These are phyloP conservation scores for Ramularia endophylla DNA, from an alignment of 2,329 filamentous ascomycete species.

Conservation along the genomic window DNA sequence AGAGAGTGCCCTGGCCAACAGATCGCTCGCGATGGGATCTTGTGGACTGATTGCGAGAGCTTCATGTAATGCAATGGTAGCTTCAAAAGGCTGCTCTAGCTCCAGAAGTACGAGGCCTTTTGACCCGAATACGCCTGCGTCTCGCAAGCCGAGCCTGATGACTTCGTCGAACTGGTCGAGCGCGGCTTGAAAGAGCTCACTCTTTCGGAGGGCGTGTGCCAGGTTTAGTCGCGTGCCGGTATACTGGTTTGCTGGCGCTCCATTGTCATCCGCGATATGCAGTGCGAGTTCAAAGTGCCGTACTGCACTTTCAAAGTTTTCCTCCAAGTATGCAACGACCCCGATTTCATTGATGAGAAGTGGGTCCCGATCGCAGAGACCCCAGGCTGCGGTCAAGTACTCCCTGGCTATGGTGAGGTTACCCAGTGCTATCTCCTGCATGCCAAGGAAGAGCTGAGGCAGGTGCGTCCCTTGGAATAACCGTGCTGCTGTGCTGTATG, in stretches of 20 bases:
- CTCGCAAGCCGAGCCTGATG: conserved; percentile 68
- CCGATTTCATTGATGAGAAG: conserved; percentile 93
- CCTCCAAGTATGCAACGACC: conserved; percentile 91
- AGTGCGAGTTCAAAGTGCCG: conserved; percentile 74
- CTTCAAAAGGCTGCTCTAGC: conserved; percentile 66
- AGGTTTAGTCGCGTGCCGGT: conserved; percentile 81
- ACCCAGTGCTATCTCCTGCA: conserved; percentile 96
- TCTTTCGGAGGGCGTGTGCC: conserved; percentile 75
- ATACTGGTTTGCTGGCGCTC: conserved; percentile 68
- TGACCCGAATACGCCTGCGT: conserved; percentile 69
- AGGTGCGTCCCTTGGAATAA: conserved; percentile 96
- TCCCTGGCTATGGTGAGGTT: conserved; percentile 92
- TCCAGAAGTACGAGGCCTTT: conserved; percentile 83
- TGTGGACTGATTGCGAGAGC: conserved; percentile 72
- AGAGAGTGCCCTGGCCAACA: conserved; percentile 65
- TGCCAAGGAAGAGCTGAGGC: conserved; percentile 90
- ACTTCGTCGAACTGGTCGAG: conserved; percentile 82
- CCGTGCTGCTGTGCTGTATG: conserved; percentile 90
- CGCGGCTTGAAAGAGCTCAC: conserved; percentile 63
- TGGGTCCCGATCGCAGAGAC: conserved; percentile 76
- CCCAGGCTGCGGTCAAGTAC: conserved; percentile 85
- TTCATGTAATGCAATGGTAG: conserved; percentile 77
- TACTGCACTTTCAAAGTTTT: conserved; percentile 67
- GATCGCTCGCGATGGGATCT: conserved; percentile 73
- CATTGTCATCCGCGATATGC: conserved; percentile 69